These are phyloP conservation scores for Saturnispora zaruensis DNA, from an alignment of 805 yeast species.

Conservation along the genomic window DNA sequence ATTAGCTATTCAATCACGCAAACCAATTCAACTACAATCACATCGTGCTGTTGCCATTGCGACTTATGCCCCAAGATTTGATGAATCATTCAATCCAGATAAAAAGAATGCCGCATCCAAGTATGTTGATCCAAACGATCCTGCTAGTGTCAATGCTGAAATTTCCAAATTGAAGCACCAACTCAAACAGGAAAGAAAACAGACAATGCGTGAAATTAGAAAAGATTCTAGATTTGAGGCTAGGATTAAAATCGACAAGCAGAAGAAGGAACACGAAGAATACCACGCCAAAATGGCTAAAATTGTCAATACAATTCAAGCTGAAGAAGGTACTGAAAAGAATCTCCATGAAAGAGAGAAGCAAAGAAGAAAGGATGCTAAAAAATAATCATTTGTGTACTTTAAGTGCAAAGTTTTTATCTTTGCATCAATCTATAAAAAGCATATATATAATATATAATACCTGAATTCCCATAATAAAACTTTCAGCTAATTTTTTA, in stretches of 20 bases:
- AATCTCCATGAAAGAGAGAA: conserved; percentile 86
- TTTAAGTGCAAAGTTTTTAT: background rate
- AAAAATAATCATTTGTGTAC: conserved; percentile 14
- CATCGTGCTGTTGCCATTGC: conserved; percentile 82
- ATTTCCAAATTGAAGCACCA: conserved; percentile 72
- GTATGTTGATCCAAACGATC: conserved; percentile 44
- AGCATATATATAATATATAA: background rate
- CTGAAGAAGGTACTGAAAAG: conserved; percentile 93
- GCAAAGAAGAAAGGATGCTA: conserved; percentile 41
- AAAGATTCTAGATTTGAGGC: conserved; percentile 82
- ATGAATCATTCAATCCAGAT: conserved; percentile 93
- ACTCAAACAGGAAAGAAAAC: conserved; percentile 86
- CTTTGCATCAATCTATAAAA: background rate
- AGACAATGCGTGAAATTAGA: conserved; percentile 81
- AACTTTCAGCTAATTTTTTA: background rate
- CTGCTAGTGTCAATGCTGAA: conserved; percentile 74
- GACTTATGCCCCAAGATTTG: conserved; percentile 82
- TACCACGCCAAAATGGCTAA: conserved; percentile 88
- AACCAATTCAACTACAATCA: conserved; percentile 70
- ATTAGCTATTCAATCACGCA: conserved; percentile 42
- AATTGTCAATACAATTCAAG: conserved; percentile 77
- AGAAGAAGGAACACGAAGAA: conserved; percentile 63
- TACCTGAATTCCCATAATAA: background rate
- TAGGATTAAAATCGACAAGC: conserved; percentile 71
- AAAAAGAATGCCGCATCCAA: conserved; percentile 49